A percentile compares a stretch with the other conserved stretches of the same genome.
These are phyloP conservation scores for Theobroma cacao DNA, from an alignment of 345 rosid species.

Conservation along the genomic window DNA sequence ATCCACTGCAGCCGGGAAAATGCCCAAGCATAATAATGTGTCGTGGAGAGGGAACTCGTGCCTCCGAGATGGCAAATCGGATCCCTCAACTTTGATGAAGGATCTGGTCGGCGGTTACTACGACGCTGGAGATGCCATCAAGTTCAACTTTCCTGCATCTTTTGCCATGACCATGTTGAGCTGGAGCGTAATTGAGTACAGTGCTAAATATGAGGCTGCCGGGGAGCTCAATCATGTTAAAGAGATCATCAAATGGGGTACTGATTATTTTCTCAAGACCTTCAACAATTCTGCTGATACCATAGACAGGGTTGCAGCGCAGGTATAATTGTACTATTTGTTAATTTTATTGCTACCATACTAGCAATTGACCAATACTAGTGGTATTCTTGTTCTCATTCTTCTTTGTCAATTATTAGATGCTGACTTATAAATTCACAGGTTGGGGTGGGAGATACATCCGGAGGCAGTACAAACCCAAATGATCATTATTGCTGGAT, in stretches of 20 bases:
- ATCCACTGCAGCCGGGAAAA: slow-evolving; percentile 66
- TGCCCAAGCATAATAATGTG: slow-evolving; percentile 88
- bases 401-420: not conserved
- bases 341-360: not conserved
- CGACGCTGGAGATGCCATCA: slow-evolving; percentile 97
- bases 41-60: slow-evolving; percentile 95
- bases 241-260: slow-evolving; percentile 93
- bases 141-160: slow-evolving; percentile 83
- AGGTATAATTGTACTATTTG: slow-evolving; percentile 37
- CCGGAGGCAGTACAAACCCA: slow-evolving; percentile 61
- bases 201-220: slow-evolving; percentile 84
- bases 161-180: slow-evolving; percentile 98
- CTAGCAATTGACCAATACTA: not conserved
- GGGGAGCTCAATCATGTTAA: slow-evolving; percentile 91
- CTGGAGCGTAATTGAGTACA: slow-evolving; percentile 97
- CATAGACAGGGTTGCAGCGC: slow-evolving; percentile 55
- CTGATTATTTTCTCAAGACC: slow-evolving; percentile 89
- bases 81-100: slow-evolving; percentile 40
- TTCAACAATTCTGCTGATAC: slow-evolving; percentile 78
- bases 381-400: not conserved
- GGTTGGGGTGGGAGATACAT: slow-evolving; percentile 93
- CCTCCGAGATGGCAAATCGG: slow-evolving; percentile 72
- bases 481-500: slow-evolving; percentile 98
- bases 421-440: slow-evolving; percentile 20
- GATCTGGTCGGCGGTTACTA: slow-evolving; percentile 86